Percentiles rank a stretch among this genome's conserved stretches.
phyloP scores from a whole-genome alignment of 2,329 filamentous ascomycete genomes.

The Mollisiaceae sp. region DNA sequence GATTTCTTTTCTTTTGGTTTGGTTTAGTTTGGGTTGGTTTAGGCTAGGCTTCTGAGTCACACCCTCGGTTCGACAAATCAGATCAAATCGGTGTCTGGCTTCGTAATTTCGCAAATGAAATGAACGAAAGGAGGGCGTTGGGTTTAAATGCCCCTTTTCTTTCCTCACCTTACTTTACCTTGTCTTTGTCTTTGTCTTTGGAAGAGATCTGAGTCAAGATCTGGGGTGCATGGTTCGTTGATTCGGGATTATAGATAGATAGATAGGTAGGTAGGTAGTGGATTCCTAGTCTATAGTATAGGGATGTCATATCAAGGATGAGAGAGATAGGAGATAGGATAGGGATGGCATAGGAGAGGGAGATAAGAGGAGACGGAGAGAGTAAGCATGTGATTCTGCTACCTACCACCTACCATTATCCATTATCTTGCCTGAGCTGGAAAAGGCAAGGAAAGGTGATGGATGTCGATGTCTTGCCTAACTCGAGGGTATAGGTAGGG shows the following conservation, averaged over 20 bases:
- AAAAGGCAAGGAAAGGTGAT: neutral
- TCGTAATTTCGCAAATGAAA: neutral
- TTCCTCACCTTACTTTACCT: neutral
- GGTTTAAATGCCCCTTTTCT: neutral
- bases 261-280: no score
- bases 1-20: neutral
- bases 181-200: no score
- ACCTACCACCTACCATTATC: no score
- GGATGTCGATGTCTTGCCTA: neutral
- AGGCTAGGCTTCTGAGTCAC: conserved; percentile 10
- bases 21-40: no score
- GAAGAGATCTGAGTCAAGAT: neutral
- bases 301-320: no score
- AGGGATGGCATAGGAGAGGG: no score
- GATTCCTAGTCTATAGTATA: neutral
- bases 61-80: neutral
- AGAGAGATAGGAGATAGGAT: no score
- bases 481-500: neutral
- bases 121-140: neutral
- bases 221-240: neutral
- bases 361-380: no score
- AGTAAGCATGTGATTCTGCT: conserved; percentile 1
- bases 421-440: neutral
- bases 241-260: neutral
- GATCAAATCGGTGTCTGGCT: neutral